Conservation (phyloP, 148 eudicot genomes). For the Rhododendron kiyosumense region DNA sequence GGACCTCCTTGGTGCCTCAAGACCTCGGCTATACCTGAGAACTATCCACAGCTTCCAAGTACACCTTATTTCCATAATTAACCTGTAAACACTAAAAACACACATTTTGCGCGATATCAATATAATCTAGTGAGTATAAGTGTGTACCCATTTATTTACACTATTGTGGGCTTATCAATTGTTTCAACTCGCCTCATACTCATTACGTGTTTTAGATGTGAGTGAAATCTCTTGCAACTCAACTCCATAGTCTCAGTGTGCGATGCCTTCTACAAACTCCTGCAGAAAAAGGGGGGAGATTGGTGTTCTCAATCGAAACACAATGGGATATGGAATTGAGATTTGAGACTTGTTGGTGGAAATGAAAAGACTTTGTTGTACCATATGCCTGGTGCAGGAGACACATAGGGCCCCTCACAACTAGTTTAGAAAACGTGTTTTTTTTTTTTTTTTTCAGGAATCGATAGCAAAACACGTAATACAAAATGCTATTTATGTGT, state of each 20-base stretch:
- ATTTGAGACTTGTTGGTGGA: neutral
- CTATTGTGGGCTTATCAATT: neutral
- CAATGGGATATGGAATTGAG: neutral
- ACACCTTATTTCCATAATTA: neutral
- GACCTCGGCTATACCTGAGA: neutral
- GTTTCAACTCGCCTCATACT: neutral
- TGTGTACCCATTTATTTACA: neutral
- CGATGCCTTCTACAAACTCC: neutral
- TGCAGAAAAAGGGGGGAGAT: neutral
- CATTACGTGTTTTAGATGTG: neutral
- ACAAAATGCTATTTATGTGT: neutral
- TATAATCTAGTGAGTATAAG: neutral
- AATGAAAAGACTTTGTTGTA: neutral
- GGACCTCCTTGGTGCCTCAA: neutral
- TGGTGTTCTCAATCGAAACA: neutral
- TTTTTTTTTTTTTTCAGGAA: neutral
- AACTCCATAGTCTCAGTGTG: neutral
- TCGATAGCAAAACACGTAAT: neutral
- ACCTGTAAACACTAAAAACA: neutral
- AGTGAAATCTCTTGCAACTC: neutral
- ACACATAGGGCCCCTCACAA: neutral
- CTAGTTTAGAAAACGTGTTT: neutral
- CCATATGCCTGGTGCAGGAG: neutral
- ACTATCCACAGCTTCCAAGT: neutral
- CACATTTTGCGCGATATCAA: neutral